A percentile compares a stretch with the other conserved stretches of the same genome.
Conservation (phyloP, 1,284 basidiomycete species). For the Takashimella tepidaria region DNA sequence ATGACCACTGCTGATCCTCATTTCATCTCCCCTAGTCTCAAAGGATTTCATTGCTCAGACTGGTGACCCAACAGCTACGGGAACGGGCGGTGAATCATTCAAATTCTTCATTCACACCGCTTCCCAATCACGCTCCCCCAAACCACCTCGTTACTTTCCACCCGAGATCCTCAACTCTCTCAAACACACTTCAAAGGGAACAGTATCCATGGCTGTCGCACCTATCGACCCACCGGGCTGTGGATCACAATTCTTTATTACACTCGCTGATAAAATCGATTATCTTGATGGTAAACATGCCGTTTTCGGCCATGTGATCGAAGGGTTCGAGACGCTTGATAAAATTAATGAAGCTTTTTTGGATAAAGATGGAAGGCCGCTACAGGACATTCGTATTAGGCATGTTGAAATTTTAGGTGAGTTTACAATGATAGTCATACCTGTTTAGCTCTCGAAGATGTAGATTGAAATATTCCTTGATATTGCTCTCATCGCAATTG, state of each 20-base stretch:
- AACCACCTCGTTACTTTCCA: constrained; percentile 72
- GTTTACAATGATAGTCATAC: constrained; percentile 25
- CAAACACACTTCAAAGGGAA: constrained; percentile 81
- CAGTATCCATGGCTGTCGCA: constrained; percentile 92
- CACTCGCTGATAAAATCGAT: constrained; percentile 81
- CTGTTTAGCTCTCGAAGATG: background rate
- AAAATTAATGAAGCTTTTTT: constrained; percentile 88
- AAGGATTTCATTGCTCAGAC: constrained; percentile 94
- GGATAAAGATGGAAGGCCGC: constrained; percentile 80
- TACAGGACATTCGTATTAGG: constrained; percentile 88
- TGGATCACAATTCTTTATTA: constrained; percentile 95
- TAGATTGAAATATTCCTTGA: no score
- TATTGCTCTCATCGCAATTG: background rate
- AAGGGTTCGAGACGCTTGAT: constrained; percentile 86
- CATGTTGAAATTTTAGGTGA: constrained; percentile 87
- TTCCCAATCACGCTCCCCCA: constrained; percentile 46
- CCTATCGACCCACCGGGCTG: constrained; percentile 68
- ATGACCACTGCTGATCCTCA: background rate
- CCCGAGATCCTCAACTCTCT: constrained; percentile 67
- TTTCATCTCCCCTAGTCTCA: constrained; percentile 59
- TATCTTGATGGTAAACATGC: constrained; percentile 95
- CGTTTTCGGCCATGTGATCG: constrained; percentile 91
- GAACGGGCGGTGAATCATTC: constrained; percentile 83
- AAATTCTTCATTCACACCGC: constrained; percentile 61
- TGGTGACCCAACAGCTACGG: constrained; percentile 92